phyloP scores from a whole-genome alignment of 805 yeast species.

The Torulaspora indica region DNA sequence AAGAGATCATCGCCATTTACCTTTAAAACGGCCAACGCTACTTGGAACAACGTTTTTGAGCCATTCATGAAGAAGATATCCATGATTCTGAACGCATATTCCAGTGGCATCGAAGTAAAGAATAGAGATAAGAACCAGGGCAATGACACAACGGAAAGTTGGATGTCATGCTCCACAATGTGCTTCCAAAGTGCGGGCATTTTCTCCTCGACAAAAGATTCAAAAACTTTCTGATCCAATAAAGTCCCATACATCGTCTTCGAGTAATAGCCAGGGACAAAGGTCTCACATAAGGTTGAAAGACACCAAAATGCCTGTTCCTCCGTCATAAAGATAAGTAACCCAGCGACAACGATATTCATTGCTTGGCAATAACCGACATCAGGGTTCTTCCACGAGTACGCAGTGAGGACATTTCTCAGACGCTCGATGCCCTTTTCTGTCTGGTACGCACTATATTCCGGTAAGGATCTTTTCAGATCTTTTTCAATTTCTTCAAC shows the following conservation, averaged over 20 bases:
- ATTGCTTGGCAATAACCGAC: slow-evolving; percentile 98
- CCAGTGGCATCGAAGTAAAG: slow-evolving; percentile 89
- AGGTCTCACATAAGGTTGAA: slow-evolving; percentile 69
- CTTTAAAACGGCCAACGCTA: slow-evolving; percentile 84
- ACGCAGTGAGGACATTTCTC: slow-evolving; percentile 85
- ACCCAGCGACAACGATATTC: slow-evolving; percentile 86
- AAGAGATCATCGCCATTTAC: slow-evolving; percentile 82
- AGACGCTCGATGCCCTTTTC: slow-evolving; percentile 80
- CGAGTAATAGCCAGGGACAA: slow-evolving; percentile 94
- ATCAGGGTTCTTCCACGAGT: slow-evolving; percentile 95
- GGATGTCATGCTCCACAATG: slow-evolving; percentile 73
- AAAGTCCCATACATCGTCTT: slow-evolving; percentile 96
- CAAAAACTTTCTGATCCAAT: slow-evolving; percentile 90
- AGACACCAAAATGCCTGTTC: slow-evolving; percentile 97
- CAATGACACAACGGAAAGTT: slow-evolving; percentile 83
- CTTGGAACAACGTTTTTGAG: slow-evolving; percentile 82
- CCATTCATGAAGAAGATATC: slow-evolving; percentile 91
- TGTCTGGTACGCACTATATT: slow-evolving; percentile 87
- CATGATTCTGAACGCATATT: slow-evolving; percentile 84
- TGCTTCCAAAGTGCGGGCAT: slow-evolving; percentile 89
- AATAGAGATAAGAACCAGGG: slow-evolving; percentile 95
- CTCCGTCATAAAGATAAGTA: slow-evolving; percentile 81
- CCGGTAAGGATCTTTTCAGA: slow-evolving; percentile 89
- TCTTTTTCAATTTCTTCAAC: slow-evolving; percentile 97
- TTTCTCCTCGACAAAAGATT: slow-evolving; percentile 78